Base-by-base conservation (phyloP, 2,329 filamentous ascomycete genomes). In the Pseudogymnoascus sp. region DNA sequence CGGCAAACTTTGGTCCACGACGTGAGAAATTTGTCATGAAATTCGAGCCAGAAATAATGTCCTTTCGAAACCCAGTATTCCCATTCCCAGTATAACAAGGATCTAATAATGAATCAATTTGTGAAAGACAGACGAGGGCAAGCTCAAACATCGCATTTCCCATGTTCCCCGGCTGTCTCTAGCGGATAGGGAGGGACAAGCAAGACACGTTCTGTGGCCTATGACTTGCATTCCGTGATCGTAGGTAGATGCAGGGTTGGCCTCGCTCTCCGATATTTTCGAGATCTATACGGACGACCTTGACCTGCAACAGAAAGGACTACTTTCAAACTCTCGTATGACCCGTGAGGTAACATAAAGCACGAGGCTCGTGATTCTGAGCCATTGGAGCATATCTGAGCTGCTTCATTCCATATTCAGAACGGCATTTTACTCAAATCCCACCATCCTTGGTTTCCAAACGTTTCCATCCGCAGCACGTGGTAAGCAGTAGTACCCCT, bases 11-110 rank as follows among this genome's bases (percentile, higher is more conserved):
- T 7, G n/a, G 25, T 52, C 25, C 45, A 52, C 45, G 25, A 52
- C 45, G 25, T 52, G n/a, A 49, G n/a, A 52, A 52, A 52, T 52
- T 52, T 52, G 45, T 52, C 45, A 52, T 52, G 25, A 31, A 52
- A 31, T 33, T 33, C 45, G 9, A 52, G n/a, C 25, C 25, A 52
- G 25, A 52, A 52, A 52, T 33, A 52, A 52, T 52, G 6, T 18
- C 25, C 45, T 31, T 31, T 12, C 45, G 31, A 31, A 18, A 4
- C n/a, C 25, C 25, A 31, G 45, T 18, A 52, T 52, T 16, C 23
- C 25, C 21, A 28, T 11, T 52, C 14, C 9, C 25, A 52, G 45
- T 12, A 52, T 33, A 52, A 33, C n/a, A 52, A 33, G 45, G 45
- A 18, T 33, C 25, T 16, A 52, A 52, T 52, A 31, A 52, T 52